Evolutionary conservation across 2,329 filamentous ascomycete species (phyloP), one percentile per base, ranked within the genome.

Genomic region (Juglanconis oblonga): DNA sequence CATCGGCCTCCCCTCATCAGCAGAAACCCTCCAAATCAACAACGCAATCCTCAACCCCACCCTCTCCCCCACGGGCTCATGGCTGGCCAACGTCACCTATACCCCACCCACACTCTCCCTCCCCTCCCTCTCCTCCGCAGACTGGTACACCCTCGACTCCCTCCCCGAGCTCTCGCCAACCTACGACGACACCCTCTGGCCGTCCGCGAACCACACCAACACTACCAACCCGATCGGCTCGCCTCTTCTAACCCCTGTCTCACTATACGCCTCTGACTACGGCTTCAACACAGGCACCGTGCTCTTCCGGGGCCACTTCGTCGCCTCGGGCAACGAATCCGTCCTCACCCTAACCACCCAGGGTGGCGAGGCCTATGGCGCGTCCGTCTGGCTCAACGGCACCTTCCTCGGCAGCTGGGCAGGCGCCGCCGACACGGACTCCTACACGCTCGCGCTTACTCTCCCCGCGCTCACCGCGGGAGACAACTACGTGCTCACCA

Each of bases 141-240:
- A 80, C 1, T 94, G 91, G 91, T 86, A 86, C 68, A 86, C 84
- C 60, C 68, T 90, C 24, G 86, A 94, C 70, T 84, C 83, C 0
- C 81, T 95, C 0, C 91, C 90, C 0, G 91, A 94, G 69, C 76
- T 91, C 9, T 70, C 81, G 54, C 64, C 77, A 0, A 72, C 71
- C 2, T 94, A 92, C 66, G 85, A 91, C 58, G 91, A 95, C 70
- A 81, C 81, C 5, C 72, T 73, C 7, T 95, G 91, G 91, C 79
- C 79, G 0, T 65, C 70, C 0, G 90, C 89, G 0, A 74, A 87
- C 62, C 76, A 85, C 6, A 77, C 74, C 1, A 62, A 54, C 52
- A 78, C 77, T 1, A 87, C 85, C 0, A 83, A 83, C 68, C 92
- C 92, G 70, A 89, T 88, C 68, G 81, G 79, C 3, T 73, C 76